phyloP scores from a whole-genome alignment of 2,329 filamentous ascomycete species.

The Cadophora malorum region DNA sequence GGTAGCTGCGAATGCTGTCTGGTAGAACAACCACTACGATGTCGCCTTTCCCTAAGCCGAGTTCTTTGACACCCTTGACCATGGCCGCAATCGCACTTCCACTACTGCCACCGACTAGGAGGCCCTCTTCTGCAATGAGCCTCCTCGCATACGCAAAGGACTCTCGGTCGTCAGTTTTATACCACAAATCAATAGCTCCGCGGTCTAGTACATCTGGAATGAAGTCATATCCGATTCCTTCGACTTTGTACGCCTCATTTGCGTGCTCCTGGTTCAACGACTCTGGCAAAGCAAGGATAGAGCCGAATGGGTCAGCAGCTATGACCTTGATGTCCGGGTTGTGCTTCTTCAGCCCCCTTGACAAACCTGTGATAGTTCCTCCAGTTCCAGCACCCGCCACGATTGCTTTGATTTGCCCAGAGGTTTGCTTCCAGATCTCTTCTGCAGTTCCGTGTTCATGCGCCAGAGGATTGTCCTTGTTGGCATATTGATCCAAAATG shows the following conservation, averaged over 20 bases:
- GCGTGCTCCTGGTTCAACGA: constrained; percentile 78
- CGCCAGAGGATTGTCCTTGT: constrained; percentile 87
- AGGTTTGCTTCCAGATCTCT: constrained; percentile 93
- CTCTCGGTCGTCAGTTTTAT: constrained; percentile 94
- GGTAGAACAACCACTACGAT: constrained; percentile 90
- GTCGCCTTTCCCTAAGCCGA: constrained; percentile 80
- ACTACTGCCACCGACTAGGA: constrained; percentile 91
- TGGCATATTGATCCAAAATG: constrained; percentile 96
- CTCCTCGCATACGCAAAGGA: constrained; percentile 90
- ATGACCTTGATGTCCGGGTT: constrained; percentile 85
- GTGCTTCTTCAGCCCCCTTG: constrained; percentile 85
- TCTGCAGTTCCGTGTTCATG: constrained; percentile 95
- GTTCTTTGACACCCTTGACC: constrained; percentile 77
- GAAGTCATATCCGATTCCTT: constrained; percentile 98
- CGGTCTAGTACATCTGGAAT: constrained; percentile 92
- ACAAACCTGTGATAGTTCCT: constrained; percentile 91
- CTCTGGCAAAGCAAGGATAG: constrained; percentile 85
- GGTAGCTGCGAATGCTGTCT: constrained; percentile 95
- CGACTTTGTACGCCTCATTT: constrained; percentile 93
- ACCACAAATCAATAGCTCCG: constrained; percentile 86
- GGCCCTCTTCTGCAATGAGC: constrained; percentile 90
- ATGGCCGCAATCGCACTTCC: constrained; percentile 89
- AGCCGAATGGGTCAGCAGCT: constrained; percentile 90
- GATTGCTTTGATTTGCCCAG: constrained; percentile 80
- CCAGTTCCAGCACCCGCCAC: constrained; percentile 95